These are phyloP conservation scores for Amanita rubescens DNA, from an alignment of 768 basidiomycete genomes.

Conservation along the genomic window DNA sequence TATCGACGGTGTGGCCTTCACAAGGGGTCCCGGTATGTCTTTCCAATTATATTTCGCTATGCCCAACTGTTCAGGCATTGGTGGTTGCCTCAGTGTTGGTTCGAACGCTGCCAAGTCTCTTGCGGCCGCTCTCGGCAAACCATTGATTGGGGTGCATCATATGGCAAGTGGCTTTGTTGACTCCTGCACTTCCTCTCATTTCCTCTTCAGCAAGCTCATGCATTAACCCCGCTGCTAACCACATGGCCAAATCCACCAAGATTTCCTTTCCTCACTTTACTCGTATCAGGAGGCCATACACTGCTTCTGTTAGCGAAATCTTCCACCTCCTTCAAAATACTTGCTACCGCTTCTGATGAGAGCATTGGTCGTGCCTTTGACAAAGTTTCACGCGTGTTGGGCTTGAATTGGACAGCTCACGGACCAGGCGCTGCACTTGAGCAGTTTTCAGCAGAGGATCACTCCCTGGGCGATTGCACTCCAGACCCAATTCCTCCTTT, in stretches of 20 bases:
- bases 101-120: conserved; percentile 81
- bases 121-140: conserved; percentile 70
- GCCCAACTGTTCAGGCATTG: conserved; percentile 46
- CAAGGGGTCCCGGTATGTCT: conserved; percentile 68
- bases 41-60: conserved; percentile 6
- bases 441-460: conserved; percentile 42
- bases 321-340: conserved; percentile 47
- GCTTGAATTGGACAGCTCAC: conserved; percentile 51
- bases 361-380: conserved; percentile 79
- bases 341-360: conserved; percentile 71
- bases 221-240: conserved; percentile 74
- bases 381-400: conserved; percentile 68
- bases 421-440: conserved; percentile 84
- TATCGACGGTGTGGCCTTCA: conserved; percentile 86
- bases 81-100: conserved; percentile 72
- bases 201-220: conserved; percentile 77
- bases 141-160: conserved; percentile 87
- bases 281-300: conserved; percentile 94
- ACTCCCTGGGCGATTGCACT: conserved; percentile 15
- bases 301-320: conserved; percentile 72
- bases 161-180: conserved; percentile 54
- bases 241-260: conserved; percentile 35
- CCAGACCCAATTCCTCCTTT: conserved; percentile 27
- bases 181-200: background rate
- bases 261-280: conserved; percentile 84